phyloP scores from a whole-genome alignment of 2,329 filamentous ascomycete genomes.

The Trichophyton mentagrophytes region DNA sequence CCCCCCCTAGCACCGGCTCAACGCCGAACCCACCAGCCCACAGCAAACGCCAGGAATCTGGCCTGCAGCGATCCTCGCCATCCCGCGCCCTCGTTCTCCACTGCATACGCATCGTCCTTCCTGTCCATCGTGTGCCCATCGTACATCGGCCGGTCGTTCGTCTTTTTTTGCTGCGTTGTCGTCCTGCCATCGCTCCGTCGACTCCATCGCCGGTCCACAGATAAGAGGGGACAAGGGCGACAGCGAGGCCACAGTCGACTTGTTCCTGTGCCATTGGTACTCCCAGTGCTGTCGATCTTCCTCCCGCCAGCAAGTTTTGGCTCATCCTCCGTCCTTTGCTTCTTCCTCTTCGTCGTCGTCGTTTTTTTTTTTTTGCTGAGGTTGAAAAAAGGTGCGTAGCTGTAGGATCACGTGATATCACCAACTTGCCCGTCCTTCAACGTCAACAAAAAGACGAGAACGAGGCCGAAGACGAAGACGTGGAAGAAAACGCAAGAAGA shows the following conservation, averaged over 20 bases:
- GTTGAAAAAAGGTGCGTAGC: too few species aligned
- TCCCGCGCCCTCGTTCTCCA: not conserved
- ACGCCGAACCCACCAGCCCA: not conserved
- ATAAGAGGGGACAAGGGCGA: not conserved
- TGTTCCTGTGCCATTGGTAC: not conserved
- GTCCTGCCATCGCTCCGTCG: not conserved
- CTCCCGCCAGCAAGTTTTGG: not conserved
- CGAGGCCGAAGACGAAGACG: not conserved
- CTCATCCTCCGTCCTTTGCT: not conserved
- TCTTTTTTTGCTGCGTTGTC: not conserved
- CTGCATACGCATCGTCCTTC: not conserved
- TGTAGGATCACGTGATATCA: not conserved
- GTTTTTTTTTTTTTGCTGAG: not conserved
- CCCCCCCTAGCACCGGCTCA: not conserved
- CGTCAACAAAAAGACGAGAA: not conserved
- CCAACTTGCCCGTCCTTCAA: too few species aligned
- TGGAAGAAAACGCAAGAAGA: not conserved
- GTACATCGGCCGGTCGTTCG: too few species aligned
- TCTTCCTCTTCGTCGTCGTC: not conserved
- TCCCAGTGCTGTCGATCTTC: not conserved
- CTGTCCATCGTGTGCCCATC: not conserved
- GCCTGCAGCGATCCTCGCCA: not conserved
- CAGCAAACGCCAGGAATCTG: not conserved
- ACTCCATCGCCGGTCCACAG: constrained; percentile 1
- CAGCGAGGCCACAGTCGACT: not conserved